Conservation (phyloP, 1,139 yeast genomes). For the Eremothecium sinecaudum region DNA sequence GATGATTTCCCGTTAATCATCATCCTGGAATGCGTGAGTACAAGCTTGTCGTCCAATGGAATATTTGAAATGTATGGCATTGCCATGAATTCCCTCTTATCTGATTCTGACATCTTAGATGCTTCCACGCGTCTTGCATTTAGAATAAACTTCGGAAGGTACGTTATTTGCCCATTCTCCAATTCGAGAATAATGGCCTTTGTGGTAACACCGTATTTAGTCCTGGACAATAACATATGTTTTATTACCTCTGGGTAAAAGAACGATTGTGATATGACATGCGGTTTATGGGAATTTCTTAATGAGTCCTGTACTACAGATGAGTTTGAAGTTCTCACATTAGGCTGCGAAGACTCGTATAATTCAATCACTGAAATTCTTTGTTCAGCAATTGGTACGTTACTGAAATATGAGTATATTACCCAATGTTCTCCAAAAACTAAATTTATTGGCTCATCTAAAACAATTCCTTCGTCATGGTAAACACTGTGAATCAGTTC, state of each 20-base stretch:
- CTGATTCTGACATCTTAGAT: conserved; percentile 44
- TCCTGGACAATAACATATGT: conserved; percentile 47
- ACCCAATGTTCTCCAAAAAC: conserved; percentile 80
- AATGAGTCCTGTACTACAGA: conserved; percentile 14
- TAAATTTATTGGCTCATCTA: conserved; percentile 40
- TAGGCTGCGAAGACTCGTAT: conserved; percentile 53
- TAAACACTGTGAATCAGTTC: conserved; percentile 42
- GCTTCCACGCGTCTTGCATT: conserved; percentile 54
- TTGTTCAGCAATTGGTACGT: conserved; percentile 39
- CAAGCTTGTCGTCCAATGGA: conserved; percentile 37
- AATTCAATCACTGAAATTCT: conserved; percentile 67
- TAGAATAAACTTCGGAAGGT: conserved; percentile 55
- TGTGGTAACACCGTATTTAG: conserved; percentile 66
- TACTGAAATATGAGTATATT: conserved; percentile 54
- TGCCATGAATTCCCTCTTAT: conserved; percentile 51
- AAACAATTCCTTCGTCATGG: conserved; percentile 34
- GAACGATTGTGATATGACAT: conserved; percentile 46
- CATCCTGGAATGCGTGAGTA: conserved; percentile 36
- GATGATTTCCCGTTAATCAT: conserved; percentile 17
- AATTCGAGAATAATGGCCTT: conserved; percentile 58
- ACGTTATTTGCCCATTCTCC: conserved; percentile 53
- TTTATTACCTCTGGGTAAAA: conserved; percentile 49
- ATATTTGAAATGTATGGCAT: conserved; percentile 60
- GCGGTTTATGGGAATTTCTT: conserved; percentile 34
- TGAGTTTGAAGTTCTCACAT: conserved; percentile 31